Evolutionary conservation across 2,329 filamentous ascomycete genomes (phyloP), one percentile per base, ranked within the genome.

Genomic region (Alternaria brassicae): DNA sequence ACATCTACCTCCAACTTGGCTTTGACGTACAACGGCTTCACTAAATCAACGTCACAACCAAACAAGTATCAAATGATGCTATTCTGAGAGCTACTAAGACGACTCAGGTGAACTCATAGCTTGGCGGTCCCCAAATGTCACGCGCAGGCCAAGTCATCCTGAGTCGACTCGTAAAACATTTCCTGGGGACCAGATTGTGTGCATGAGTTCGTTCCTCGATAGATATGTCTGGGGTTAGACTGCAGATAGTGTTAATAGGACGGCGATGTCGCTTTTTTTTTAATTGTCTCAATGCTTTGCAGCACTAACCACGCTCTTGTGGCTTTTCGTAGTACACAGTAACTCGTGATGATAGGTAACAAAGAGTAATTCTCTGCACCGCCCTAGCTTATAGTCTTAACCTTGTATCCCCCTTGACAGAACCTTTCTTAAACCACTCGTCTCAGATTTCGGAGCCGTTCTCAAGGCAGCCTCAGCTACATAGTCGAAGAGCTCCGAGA

Each of bases 401-500:
- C 6, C 28, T 12, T n/a, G 19, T 25, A 4, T 23, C 6, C 23
- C 13, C 19, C 42, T 40, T 32, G 53, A 40, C n/a, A 34, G 19
- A 27, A 23, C 42, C 37, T 15, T 34, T 48, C 42, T 27, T 28
- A 23, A 25, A 28, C 42, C n/a, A 12, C 19, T n/a, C 8, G 17
- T 17, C 42, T 37, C 34, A 9, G 28, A 28, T 17, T 48, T 25
- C 17, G 36, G 8, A 13, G 37, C 6, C 4, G 12, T 30, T 21
- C 28, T 52, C 21, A 57, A 34, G 6, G 54, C 15, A 36, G 45
- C 49, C 42, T 49, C 44, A 7, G 52, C 58, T 17, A 58, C 55
- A 15, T 68, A 63, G 13, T 60, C 47, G 30, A 67, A 69, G 5
- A 68, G 36, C 19, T 58, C 56, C 2, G 58, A 55, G 3, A 68